Evolutionary conservation across 192 early-diverging fungal genomes (phyloP).

Genomic region (Coemansia brasiliensis): DNA sequence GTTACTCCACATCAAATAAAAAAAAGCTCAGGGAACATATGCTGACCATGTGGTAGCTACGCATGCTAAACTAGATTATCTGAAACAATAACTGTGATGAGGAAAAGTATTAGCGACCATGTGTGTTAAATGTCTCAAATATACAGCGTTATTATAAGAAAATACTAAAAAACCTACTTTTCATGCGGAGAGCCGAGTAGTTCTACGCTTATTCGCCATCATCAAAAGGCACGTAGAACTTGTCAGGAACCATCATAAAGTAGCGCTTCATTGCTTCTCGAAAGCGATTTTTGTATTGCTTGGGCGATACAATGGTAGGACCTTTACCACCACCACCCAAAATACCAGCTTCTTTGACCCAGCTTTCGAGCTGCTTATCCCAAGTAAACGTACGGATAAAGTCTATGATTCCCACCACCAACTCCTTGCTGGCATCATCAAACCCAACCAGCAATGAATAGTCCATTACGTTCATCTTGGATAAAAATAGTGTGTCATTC

Average conservation of each 20-base stretch:
- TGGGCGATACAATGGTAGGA: conserved; percentile 95
- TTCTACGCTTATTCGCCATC: background rate
- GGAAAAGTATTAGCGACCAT: no score
- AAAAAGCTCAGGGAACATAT: no score
- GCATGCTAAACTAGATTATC: no score
- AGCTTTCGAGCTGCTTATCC: conserved; percentile 98
- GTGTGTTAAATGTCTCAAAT: background rate
- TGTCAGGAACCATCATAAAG: conserved; percentile 85
- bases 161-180: no score
- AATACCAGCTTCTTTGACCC: conserved; percentile 94
- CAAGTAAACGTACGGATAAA: conserved; percentile 98
- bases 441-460: conserved; percentile 95
- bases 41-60: no score
- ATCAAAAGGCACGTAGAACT: conserved; percentile 25
- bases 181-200: no score
- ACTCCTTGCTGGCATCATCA: conserved; percentile 78
- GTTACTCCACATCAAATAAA: no score
- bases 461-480: conserved; percentile 96
- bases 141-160: no score
- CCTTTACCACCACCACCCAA: conserved; percentile 89
- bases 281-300: conserved; percentile 92
- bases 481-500: conserved; percentile 94
- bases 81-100: no score
- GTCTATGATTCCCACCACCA: conserved; percentile 98
- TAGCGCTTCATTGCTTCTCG: conserved; percentile 91